A percentile compares a stretch with the other conserved stretches of the same genome.
Conservation (phyloP, 257 asterid species). For the Primulina eburnea region DNA sequence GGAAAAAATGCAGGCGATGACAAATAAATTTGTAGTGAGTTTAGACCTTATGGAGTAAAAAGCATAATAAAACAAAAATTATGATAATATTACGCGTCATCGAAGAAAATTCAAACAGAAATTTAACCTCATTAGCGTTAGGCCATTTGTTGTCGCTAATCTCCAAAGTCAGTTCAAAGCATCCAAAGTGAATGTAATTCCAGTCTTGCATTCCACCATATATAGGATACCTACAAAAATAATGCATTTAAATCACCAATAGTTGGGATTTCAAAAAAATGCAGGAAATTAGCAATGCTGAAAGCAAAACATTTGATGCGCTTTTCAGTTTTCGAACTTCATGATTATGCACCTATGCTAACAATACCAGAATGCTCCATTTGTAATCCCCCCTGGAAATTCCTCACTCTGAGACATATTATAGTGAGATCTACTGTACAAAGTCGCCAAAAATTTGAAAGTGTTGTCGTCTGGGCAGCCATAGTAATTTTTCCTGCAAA, state of each 20-base stretch:
- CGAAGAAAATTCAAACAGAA: constrained; percentile 20
- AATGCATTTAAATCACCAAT: not conserved
- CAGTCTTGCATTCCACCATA: constrained; percentile 99
- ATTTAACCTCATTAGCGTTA: constrained; percentile 66
- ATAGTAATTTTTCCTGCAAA: constrained; percentile 68
- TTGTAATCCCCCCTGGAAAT: constrained; percentile 85
- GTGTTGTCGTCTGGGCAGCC: constrained; percentile 88
- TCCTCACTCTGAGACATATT: constrained; percentile 92
- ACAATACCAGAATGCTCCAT: constrained; percentile 86
- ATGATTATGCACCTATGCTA: constrained; percentile 22
- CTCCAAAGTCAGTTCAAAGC: constrained; percentile 94
- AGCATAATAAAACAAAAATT: not conserved
- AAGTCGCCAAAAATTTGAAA: constrained; percentile 65
- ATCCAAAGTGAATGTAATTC: constrained; percentile 72
- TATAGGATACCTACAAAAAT: constrained; percentile 77
- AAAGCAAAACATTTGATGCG: constrained; percentile 2
- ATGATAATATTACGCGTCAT: not conserved
- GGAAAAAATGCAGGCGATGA: not conserved
- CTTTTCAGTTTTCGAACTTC: constrained; percentile 7
- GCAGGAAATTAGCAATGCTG: constrained; percentile 1
- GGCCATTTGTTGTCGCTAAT: constrained; percentile 98
- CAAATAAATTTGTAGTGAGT: constrained; percentile 8
- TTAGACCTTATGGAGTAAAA: constrained; percentile 3
- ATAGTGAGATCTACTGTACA: constrained; percentile 78
- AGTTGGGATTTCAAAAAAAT: not conserved